phyloP scores from a whole-genome alignment of 306 rosid species.

The Quercus rubra region DNA sequence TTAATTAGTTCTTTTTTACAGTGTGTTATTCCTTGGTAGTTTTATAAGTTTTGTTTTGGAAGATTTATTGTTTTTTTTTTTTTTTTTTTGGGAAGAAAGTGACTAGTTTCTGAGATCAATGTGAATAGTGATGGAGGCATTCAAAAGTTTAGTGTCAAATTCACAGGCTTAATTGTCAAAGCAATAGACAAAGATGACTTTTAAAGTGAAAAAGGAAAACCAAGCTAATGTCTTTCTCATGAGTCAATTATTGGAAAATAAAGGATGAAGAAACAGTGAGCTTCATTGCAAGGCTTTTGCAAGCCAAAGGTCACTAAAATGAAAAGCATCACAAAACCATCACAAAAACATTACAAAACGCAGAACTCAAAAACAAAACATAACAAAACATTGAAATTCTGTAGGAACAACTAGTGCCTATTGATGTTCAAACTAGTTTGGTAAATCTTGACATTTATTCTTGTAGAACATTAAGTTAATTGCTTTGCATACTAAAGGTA shows the following conservation, averaged over 20 bases:
- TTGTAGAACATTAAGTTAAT: no score
- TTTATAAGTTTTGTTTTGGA: not conserved
- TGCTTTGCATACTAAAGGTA: no score
- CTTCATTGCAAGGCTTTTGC: not conserved
- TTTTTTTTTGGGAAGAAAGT: not conserved
- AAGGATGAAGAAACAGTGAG: not conserved
- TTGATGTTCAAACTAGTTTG: not conserved
- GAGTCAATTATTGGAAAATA: not conserved
- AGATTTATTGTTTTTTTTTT: not conserved
- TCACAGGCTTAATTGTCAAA: conserved; percentile 40
- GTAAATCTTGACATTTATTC: not conserved
- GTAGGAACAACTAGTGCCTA: not conserved
- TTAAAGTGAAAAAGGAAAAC: conserved; percentile 32
- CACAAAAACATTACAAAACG: not conserved
- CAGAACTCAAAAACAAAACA: no score
- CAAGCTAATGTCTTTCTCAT: conserved; percentile 22
- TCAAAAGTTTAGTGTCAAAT: conserved; percentile 21
- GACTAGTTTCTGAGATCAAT: not conserved
- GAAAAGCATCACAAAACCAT: no score
- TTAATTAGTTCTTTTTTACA: conserved; percentile 2
- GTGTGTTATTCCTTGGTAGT: not conserved
- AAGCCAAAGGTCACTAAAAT: not conserved
- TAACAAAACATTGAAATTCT: no score
- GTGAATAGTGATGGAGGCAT: conserved; percentile 4
- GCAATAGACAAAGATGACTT: conserved; percentile 26